phyloP scores from a whole-genome alignment of 2,329 filamentous ascomycete genomes.

The Dothistroma pini region DNA sequence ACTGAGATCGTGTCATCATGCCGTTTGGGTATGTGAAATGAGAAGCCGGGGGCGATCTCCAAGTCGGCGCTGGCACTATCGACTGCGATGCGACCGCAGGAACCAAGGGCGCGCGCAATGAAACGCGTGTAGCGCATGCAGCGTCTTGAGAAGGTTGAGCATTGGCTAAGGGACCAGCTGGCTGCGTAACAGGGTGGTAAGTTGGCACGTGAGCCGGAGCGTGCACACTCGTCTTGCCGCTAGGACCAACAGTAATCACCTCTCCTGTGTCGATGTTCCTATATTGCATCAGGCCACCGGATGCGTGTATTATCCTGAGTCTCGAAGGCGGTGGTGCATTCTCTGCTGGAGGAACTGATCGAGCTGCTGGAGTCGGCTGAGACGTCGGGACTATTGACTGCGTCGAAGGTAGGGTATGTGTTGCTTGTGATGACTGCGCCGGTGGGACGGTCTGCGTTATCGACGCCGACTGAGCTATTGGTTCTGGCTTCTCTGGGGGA shows the following conservation, averaged over 20 bases:
- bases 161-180: neutral
- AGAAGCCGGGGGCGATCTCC: neutral
- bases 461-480: neutral
- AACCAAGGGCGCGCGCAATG: too few species aligned
- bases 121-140: neutral
- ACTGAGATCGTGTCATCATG: neutral
- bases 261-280: neutral
- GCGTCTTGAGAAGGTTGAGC: neutral
- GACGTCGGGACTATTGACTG: neutral
- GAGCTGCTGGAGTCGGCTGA: neutral
- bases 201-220: neutral
- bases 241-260: neutral
- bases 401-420: too few species aligned
- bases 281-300: neutral
- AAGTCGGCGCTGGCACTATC: too few species aligned
- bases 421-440: neutral
- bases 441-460: neutral
- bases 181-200: neutral
- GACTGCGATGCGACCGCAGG: too few species aligned
- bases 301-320: neutral
- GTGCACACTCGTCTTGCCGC: neutral
- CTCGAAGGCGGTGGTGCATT: neutral
- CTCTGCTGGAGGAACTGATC: neutral
- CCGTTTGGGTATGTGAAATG: neutral
- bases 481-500: neutral